Percentiles rank a stretch among this genome's conserved stretches.
phyloP scores from a whole-genome alignment of 768 basidiomycete species.

The Chalciporus pseudorubinellus region DNA sequence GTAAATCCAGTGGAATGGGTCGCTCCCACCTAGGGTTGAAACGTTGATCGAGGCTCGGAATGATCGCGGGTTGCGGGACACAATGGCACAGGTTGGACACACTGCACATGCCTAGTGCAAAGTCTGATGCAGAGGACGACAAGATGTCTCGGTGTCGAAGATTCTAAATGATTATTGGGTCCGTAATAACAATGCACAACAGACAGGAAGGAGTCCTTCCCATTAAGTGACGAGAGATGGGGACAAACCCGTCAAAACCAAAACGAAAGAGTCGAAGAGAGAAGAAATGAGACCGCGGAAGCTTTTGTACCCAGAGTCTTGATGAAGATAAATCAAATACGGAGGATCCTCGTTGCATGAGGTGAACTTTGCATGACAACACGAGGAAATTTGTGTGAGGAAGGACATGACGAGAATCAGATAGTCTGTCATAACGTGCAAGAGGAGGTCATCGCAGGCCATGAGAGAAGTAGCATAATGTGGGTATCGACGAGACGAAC shows the following conservation, averaged over 20 bases:
- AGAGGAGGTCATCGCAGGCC: conserved; percentile 33
- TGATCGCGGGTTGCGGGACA: too few species aligned
- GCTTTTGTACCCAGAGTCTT: conserved; percentile 13
- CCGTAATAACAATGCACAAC: conserved; percentile 20
- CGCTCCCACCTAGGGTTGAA: too few species aligned
- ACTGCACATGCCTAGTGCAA: neutral
- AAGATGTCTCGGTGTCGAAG: neutral
- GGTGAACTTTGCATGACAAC: conserved; percentile 28
- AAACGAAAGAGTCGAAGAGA: conserved; percentile 5
- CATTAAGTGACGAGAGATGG: conserved; percentile 21
- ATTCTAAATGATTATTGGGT: conserved; percentile 17
- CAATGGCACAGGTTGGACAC: too few species aligned
- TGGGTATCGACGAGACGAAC: conserved; percentile 31
- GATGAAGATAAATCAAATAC: conserved; percentile 8
- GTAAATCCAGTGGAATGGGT: too few species aligned
- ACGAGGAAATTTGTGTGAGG: conserved; percentile 12
- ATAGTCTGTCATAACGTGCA: conserved; percentile 37
- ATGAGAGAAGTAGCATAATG: conserved; percentile 35
- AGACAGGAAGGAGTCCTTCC: conserved; percentile 14
- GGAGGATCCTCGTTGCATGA: conserved; percentile 16
- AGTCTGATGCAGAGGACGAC: neutral
- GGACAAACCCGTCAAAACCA: conserved; percentile 19
- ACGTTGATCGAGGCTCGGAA: too few species aligned
- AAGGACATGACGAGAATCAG: conserved; percentile 30
- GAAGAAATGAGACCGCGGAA: conserved; percentile 16